phyloP scores from a whole-genome alignment of 1,284 basidiomycete genomes.

The Puccinia hordei region DNA sequence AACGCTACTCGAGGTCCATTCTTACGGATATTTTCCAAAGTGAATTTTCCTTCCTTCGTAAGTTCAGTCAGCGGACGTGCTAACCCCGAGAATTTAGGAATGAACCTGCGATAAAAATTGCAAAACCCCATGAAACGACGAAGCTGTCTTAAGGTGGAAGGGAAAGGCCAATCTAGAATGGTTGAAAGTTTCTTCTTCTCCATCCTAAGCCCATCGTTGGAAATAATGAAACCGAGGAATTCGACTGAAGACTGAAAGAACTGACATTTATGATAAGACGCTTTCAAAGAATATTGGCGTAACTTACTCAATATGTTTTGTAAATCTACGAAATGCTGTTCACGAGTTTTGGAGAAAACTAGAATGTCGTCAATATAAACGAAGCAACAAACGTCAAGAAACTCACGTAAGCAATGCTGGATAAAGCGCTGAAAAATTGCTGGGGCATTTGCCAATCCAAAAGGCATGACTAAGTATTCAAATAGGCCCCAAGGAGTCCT shows the following conservation, averaged over 20 bases:
- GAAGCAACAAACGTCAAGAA: slow-evolving; percentile 55
- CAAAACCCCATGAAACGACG: slow-evolving; percentile 26
- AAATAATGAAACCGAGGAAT: slow-evolving; percentile 18
- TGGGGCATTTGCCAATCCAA: slow-evolving; percentile 62
- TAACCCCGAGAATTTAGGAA: slow-evolving; percentile 8
- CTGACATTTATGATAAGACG: slow-evolving; percentile 14
- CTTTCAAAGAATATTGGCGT: not conserved
- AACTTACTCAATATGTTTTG: not conserved
- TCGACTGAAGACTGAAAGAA: not conserved
- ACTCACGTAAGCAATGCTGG: slow-evolving; percentile 52
- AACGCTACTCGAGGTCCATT: too few relatives aligned
- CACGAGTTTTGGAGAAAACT: not conserved
- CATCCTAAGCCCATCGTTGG: slow-evolving; percentile 13
- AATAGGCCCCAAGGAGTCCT: too few relatives aligned
- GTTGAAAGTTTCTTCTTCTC: slow-evolving; percentile 21
- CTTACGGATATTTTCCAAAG: too few relatives aligned
- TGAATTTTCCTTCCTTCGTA: too few relatives aligned
- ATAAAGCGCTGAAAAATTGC: slow-evolving; percentile 52
- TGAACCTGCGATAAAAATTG: too few relatives aligned
- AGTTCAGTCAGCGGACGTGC: too few relatives aligned
- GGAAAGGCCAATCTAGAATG: too few relatives aligned
- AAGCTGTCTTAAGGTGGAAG: not conserved
- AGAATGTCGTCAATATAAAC: too few relatives aligned
- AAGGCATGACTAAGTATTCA: too few relatives aligned
- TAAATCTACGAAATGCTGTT: slow-evolving; percentile 13